A percentile compares a stretch with the other conserved stretches of the same genome.
Conservation (phyloP, 2,329 filamentous ascomycete species). For the Leptodontidium sp. region DNA sequence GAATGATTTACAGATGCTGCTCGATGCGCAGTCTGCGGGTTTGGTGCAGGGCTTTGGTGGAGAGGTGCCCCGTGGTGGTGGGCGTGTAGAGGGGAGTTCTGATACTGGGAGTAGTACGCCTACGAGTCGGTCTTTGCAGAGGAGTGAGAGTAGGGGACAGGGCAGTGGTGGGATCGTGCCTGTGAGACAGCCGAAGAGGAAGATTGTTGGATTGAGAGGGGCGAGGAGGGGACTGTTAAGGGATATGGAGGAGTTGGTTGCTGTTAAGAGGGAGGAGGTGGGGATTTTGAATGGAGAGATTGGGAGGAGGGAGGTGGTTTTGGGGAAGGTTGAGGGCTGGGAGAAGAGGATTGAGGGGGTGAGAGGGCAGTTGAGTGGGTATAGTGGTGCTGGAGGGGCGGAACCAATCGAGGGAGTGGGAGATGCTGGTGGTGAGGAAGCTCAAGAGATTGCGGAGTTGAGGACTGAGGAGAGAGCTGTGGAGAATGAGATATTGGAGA, state of each 20-base stretch:
- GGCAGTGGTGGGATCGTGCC: constrained; percentile 58
- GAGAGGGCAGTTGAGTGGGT: constrained; percentile 60
- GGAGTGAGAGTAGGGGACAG: constrained; percentile 30
- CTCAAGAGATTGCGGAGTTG: constrained; percentile 68
- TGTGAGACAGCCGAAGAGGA: constrained; percentile 63
- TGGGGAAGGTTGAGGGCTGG: constrained; percentile 65
- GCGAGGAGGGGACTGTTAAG: constrained; percentile 71
- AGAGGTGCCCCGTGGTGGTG: constrained; percentile 28
- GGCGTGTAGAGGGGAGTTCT: constrained; percentile 47
- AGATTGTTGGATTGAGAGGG: constrained; percentile 63
- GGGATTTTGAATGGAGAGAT: constrained; percentile 65
- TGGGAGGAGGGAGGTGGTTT: constrained; percentile 61
- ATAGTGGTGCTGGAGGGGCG: constrained; percentile 61
- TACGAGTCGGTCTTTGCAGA: constrained; percentile 34
- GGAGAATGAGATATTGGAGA: constrained; percentile 68
- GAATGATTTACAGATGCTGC: constrained; percentile 62
- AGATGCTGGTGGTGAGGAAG: constrained; percentile 57
- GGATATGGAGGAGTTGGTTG: constrained; percentile 69
- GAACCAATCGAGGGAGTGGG: constrained; percentile 50
- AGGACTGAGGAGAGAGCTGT: constrained; percentile 61
- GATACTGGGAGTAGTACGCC: constrained; percentile 48
- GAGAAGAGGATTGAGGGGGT: constrained; percentile 50
- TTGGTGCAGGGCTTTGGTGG: constrained; percentile 43
- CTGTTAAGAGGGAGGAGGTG: constrained; percentile 75
- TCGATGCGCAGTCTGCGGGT: constrained; percentile 66